These are phyloP conservation scores for Pugionium cornutum DNA, from an alignment of 345 rosid species.

Conservation along the genomic window DNA sequence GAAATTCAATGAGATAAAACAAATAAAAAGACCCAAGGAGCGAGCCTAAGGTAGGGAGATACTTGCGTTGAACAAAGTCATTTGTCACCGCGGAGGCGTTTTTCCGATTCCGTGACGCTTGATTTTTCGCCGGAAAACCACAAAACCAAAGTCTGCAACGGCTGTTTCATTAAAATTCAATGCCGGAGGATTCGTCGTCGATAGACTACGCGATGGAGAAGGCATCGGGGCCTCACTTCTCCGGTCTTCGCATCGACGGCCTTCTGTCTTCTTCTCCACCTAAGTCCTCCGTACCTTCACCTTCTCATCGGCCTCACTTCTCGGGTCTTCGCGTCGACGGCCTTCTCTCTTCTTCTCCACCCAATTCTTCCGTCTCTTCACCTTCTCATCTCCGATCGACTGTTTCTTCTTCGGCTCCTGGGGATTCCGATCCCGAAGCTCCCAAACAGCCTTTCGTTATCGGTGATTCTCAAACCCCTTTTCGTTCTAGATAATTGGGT, in stretches of 20 bases:
- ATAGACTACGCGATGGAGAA: constrained; percentile 94
- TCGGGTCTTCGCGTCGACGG: constrained; percentile 93
- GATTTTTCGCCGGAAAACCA: constrained; percentile 6
- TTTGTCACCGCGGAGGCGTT: no score
- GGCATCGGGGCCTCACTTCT: constrained; percentile 98
- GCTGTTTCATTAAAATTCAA: constrained; percentile 28
- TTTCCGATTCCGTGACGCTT: constrained; percentile 7
- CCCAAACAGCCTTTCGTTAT: constrained; percentile 83
- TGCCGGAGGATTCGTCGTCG: constrained; percentile 59
- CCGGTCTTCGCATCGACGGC: constrained; percentile 89
- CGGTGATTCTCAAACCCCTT: constrained; percentile 47
- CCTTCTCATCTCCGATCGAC: constrained; percentile 39
- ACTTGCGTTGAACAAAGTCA: constrained; percentile 8
- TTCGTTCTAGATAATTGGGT: not conserved
- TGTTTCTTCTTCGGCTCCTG: constrained; percentile 20
- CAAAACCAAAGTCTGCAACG: constrained; percentile 37
- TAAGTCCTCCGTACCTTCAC: constrained; percentile 36
- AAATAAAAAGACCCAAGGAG: not conserved
- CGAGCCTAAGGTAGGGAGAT: not conserved
- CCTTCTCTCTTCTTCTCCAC: constrained; percentile 62
- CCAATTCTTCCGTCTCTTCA: constrained; percentile 48
- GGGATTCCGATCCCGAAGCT: constrained; percentile 41
- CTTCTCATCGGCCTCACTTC: constrained; percentile 68
- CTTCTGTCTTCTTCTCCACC: constrained; percentile 65
- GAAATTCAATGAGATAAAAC: not conserved